phyloP scores from a whole-genome alignment of 352 stramenopile genomes.

The Phytophthora melonis region DNA sequence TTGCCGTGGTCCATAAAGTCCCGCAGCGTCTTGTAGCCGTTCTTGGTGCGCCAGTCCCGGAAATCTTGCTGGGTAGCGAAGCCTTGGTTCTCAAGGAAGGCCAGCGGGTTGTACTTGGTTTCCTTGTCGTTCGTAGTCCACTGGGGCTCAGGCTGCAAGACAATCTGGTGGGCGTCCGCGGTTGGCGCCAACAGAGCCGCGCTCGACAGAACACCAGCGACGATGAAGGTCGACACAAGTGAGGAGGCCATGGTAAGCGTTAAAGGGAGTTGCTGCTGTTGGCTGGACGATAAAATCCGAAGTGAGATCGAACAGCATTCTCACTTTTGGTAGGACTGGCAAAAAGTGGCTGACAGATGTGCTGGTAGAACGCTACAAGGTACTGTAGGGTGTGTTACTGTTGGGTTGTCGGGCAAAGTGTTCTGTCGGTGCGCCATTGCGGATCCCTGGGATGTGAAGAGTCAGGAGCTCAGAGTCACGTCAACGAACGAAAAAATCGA shows the following conservation, averaged over 20 bases:
- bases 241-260: conserved; percentile 17
- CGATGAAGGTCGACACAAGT: conserved; percentile 26
- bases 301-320: background rate
- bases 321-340: too few species aligned
- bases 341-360: too few species aligned
- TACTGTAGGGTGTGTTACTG: background rate
- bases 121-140: conserved; percentile 39
- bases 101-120: conserved; percentile 14
- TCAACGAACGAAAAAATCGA: too few species aligned
- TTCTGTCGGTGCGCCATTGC: conserved; percentile 6
- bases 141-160: conserved; percentile 46
- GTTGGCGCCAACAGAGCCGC: conserved; percentile 26
- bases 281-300: background rate
- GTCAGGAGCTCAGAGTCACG: too few species aligned
- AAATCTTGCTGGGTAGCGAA: conserved; percentile 52
- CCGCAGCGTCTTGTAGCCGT: conserved; percentile 50
- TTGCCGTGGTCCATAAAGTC: conserved; percentile 46
- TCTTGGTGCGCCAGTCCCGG: conserved; percentile 37
- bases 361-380: too few species aligned
- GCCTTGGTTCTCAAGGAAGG: conserved; percentile 52
- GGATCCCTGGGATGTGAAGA: background rate
- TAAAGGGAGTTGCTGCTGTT: background rate
- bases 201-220: conserved; percentile 27
- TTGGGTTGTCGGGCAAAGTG: background rate
- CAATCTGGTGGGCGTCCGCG: conserved; percentile 43